Base-by-base conservation (phyloP, 257 asterid species). In the Verbena officinalis region DNA sequence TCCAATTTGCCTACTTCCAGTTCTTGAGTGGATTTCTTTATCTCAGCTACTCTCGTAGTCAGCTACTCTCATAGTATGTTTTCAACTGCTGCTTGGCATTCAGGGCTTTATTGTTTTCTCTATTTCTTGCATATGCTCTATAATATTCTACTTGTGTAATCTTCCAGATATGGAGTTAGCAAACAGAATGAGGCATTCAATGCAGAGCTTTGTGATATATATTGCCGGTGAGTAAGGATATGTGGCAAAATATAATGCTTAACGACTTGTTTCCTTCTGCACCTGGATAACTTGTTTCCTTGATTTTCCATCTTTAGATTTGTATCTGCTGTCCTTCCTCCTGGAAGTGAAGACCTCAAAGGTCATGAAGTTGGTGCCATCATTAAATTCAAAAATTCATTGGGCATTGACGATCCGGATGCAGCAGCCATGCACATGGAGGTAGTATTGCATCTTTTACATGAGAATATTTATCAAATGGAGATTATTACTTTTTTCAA, bases 371-470 rank as follows among this genome's bases (percentile, higher is more conserved):
- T 94, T 73, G 99, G 84, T 24, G 72, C 83, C 69, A 86, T 90
- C 20, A 83, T 80, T 58, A 81, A 82, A 65, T 94, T 90, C 75
- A 94, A 90, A 68, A 85, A 63, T 55, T 80, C 96, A 30, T 72
- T 94, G 86, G 98, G 98, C n/a, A 84, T 94, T 70, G 99, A 94
- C 75, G 99, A 94, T 52, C 99, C 96, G 4, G 96, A 94, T 84
- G 99, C 99, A 31, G 99, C 98, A 23, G 76, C 83, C 36, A 85
- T 90, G 96, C 99, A 94, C 76, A 88, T 94, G 96, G 99, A 94
- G 97, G 99, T 90, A 79, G 16, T 20, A 5, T 39, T 65, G 34
- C 48, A 16, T 48, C 31, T 50, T 9, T 36, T 39, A 43, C 52
- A 65, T 69, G 62, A 43, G 56, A 51, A 30, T 62, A 44, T 27